These are phyloP conservation scores for Pilatotrama ljubarskyi DNA, from an alignment of 768 basidiomycete genomes.

Conservation along the genomic window DNA sequence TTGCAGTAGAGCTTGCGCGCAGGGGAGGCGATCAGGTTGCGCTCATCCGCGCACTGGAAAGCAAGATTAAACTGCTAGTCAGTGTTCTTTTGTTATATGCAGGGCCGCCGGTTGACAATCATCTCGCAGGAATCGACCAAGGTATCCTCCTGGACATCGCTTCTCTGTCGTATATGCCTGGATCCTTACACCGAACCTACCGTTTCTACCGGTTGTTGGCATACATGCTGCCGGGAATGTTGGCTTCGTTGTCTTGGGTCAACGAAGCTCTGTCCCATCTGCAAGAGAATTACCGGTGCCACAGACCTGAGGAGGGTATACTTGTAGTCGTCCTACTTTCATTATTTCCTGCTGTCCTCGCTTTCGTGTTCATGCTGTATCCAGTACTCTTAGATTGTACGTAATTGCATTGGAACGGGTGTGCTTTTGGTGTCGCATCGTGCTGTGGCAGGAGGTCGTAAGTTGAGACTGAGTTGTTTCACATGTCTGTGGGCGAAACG, in stretches of 20 bases:
- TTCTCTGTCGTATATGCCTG: conserved; percentile 75
- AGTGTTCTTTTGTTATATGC: conserved; percentile 24
- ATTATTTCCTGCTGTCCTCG: conserved; percentile 7
- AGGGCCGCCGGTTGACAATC: not conserved
- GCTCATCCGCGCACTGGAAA: conserved; percentile 57
- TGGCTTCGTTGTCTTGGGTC: conserved; percentile 84
- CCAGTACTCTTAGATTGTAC: not conserved
- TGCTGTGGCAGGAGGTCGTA: not conserved
- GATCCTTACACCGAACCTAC: conserved; percentile 79
- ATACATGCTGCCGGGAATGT: conserved; percentile 79
- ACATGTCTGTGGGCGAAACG: conserved; percentile 14
- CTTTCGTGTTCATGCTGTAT: conserved; percentile 4
- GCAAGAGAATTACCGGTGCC: conserved; percentile 80
- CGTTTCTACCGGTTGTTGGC: conserved; percentile 84
- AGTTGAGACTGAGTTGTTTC: not conserved
- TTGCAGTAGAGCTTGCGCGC: conserved; percentile 49
- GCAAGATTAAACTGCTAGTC: conserved; percentile 59
- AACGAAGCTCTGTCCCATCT: conserved; percentile 83
- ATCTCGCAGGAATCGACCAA: conserved; percentile 43
- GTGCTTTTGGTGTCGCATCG: too few species aligned
- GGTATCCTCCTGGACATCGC: conserved; percentile 42
- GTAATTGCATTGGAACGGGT: not conserved
- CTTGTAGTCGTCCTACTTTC: conserved; percentile 40
- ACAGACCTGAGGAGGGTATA: conserved; percentile 77
- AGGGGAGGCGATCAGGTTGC: conserved; percentile 48